These are phyloP conservation scores for Calonectria pauciramosa DNA, from an alignment of 2,329 filamentous ascomycete genomes.

Conservation along the genomic window DNA sequence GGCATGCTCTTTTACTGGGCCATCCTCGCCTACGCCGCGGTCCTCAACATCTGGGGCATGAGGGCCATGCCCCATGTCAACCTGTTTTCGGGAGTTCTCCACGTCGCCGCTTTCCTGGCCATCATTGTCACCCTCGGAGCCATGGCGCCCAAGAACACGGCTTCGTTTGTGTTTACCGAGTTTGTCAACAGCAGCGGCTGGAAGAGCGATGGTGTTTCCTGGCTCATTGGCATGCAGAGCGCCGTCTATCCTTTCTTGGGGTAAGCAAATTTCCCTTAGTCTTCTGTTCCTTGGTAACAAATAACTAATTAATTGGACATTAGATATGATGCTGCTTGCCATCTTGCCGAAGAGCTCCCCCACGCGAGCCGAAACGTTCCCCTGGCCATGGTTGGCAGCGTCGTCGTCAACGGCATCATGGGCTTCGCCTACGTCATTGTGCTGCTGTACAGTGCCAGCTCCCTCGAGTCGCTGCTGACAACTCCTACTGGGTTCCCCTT, in stretches of 20 bases:
- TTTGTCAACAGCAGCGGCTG: constrained; percentile 51
- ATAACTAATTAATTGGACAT: neutral
- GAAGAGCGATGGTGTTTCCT: constrained; percentile 48
- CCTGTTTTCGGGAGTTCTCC: constrained; percentile 41
- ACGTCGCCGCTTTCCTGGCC: constrained; percentile 44
- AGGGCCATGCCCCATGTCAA: constrained; percentile 55
- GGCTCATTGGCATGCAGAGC: constrained; percentile 50
- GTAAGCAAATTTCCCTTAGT: constrained; percentile 35
- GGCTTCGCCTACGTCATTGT: constrained; percentile 58
- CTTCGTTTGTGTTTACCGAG: constrained; percentile 49
- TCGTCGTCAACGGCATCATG: constrained; percentile 59
- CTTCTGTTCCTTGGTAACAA: neutral
- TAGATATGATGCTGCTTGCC: constrained; percentile 52
- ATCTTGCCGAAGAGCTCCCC: constrained; percentile 52
- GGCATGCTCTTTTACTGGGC: constrained; percentile 64
- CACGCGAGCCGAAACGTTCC: constrained; percentile 51
- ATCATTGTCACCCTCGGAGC: constrained; percentile 48
- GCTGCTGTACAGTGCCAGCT: constrained; percentile 58
- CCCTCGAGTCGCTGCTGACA: constrained; percentile 52
- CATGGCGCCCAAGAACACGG: constrained; percentile 48
- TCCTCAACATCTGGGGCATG: constrained; percentile 58
- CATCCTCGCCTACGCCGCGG: constrained; percentile 53
- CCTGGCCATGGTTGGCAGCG: constrained; percentile 51
- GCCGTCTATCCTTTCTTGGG: constrained; percentile 52
- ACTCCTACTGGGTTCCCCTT: constrained; percentile 59